Evolutionary conservation across 306 rosid species (phyloP), one percentile per base, ranked within the genome.

Genomic region (Elaeagnus macrophylla): DNA sequence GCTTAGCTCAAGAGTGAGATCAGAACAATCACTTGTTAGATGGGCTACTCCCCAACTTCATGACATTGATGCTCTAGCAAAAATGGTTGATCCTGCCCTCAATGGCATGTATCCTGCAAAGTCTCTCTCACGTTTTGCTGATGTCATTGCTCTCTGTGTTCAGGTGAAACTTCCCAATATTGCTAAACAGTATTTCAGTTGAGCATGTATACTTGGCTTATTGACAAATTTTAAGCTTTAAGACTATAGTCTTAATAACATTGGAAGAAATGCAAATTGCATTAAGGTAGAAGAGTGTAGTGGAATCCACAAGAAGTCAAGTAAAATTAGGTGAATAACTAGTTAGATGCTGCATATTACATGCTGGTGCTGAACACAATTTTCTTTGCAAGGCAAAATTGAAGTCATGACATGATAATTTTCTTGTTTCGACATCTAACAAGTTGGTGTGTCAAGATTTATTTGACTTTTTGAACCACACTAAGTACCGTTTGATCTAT

Each of bases 31-130:
- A 16, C 96, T 93, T 40, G 99, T 93, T 57, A 82, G 99, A 61
- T 93, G 99, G 99, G 99, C 99, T 35, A 84, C 96, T 12, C 99
- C 99, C 11, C 99, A 93, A 68, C 96, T 93, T 56, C 96, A 93
- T 56, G 96, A 93, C 57, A 84, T 93, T 53, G 99, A 93, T 51
- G 89, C 99, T 57, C 77, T 93, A 62, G 89, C 95, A 15, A 93
- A 84, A 79, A 87, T 93, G 99, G 99, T 93, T 39, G 99, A 93
- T 73, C 94, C 95, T 68, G 53, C 90, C 49, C 65, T 93, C 54
- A 75, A 84, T 32, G 96, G 99, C 72, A 87, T 93, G 89, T 93
- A 93, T 71, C 96, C 99, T 45, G 96, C 96, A 0, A 93, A 93
- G 66, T 93, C 99, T 37, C 72, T 93, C 56, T 93, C 99, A 10